These are phyloP conservation scores for Elsinoe australis DNA, from an alignment of 2,329 filamentous ascomycete species.

Conservation along the genomic window DNA sequence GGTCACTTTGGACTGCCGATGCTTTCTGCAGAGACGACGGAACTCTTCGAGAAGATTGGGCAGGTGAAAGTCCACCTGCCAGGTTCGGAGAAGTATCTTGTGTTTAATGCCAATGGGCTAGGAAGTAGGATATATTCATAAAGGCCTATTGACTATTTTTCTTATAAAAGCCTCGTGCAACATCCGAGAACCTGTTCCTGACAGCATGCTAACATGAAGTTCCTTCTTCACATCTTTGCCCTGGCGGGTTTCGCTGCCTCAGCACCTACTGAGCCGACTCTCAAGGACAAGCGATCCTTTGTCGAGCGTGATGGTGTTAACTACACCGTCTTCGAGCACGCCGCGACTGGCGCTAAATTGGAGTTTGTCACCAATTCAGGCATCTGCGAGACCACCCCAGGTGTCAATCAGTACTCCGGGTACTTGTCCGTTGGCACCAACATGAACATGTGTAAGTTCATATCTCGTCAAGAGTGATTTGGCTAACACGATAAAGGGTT, in stretches of 20 bases:
- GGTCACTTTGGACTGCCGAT: background rate
- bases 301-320: conserved; percentile 18
- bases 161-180: too few species aligned
- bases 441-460: conserved; percentile 27
- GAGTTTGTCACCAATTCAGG: conserved; percentile 15
- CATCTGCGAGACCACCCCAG: conserved; percentile 43
- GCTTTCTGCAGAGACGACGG: background rate
- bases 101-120: background rate
- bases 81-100: background rate
- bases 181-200: background rate
- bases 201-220: background rate
- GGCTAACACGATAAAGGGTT: conserved; percentile 35
- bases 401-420: conserved; percentile 38
- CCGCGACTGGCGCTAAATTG: conserved; percentile 17
- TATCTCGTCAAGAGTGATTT: background rate
- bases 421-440: conserved; percentile 36
- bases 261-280: background rate
- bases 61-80: conserved; percentile 1
- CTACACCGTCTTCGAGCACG: conserved; percentile 19
- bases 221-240: background rate
- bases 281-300: conserved; percentile 16
- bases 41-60: conserved; percentile 2
- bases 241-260: background rate
- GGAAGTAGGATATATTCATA: background rate
- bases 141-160: background rate